Evolutionary conservation across 805 yeast genomes (phyloP), one percentile per base, ranked within the genome.

Genomic region (Danielia reshetovae): DNA sequence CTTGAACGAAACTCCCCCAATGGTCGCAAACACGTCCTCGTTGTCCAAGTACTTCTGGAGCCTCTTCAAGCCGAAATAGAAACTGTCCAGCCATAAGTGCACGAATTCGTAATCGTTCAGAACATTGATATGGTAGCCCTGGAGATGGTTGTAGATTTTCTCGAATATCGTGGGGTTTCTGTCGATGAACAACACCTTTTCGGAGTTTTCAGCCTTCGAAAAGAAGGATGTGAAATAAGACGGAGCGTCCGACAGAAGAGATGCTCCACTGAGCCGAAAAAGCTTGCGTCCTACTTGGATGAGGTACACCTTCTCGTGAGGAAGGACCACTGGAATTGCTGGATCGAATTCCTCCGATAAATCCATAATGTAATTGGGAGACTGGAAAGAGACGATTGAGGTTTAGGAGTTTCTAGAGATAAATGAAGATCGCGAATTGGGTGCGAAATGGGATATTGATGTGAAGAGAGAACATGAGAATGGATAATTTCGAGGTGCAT

Each of bases 161-260:
- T 76, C 74, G 54, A 88, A 88, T 0, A 85, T 74, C 2, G 57
- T 63, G 0, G 94, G 82, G 7, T 81, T 79, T 24, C 96, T 64
- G 55, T 88, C 96, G 35, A 88, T 76, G 48, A 76, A 77, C 7
- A 85, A 55, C 0, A 71, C 59, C 25, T 62, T 65, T 7, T 60
- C 63, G 7, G 52, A 52, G 38, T 70, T 71, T 3, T 48, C 64
- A 5, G 58, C 57, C 14, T 61, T 50, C 4, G 49, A 46, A 54
- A 88, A 88, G 60, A 67, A 85, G 18, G 72, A 66, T 2, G 96
- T 86, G 64, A 88, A 89, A 54, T 84, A 87, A 4, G 94, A 85
- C 0, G 97, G 97, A 0, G 81, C 81, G 59, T 88, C 96, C 2
- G 84, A 83, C 17, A 87, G 81, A 24, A 88, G 59, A 2, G 95